Percentiles rank a stretch among this genome's conserved stretches.
Conservation (phyloP, 2,329 filamentous ascomycete genomes). For the Fusarium nurragi region DNA sequence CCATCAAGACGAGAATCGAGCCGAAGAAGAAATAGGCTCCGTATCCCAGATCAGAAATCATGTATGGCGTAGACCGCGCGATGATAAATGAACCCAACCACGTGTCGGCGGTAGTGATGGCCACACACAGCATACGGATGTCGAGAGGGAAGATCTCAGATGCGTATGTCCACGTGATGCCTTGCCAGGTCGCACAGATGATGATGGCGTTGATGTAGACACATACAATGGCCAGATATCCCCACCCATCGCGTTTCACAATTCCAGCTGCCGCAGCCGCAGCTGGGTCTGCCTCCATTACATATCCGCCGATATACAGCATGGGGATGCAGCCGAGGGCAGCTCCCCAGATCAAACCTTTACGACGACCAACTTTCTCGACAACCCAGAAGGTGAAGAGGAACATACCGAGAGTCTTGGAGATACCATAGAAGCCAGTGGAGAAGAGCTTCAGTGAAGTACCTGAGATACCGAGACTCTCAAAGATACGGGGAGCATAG, state of each 20-base stretch:
- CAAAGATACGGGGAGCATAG: constrained; percentile 56
- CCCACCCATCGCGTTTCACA: constrained; percentile 53
- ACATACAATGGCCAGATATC: constrained; percentile 57
- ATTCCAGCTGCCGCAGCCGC: constrained; percentile 56
- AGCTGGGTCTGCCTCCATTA: constrained; percentile 47
- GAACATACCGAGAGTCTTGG: constrained; percentile 51
- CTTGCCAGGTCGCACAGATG: constrained; percentile 54
- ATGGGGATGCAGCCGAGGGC: constrained; percentile 52
- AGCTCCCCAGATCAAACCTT: constrained; percentile 55
- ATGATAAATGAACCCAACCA: constrained; percentile 55
- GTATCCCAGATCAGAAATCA: constrained; percentile 55
- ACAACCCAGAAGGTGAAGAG: constrained; percentile 57
- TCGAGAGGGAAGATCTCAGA: constrained; percentile 58
- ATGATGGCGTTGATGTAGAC: constrained; percentile 56
- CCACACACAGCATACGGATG: constrained; percentile 50
- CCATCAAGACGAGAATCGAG: constrained; percentile 54
- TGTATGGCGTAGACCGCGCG: constrained; percentile 52
- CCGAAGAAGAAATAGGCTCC: constrained; percentile 66
- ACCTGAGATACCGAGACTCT: constrained; percentile 50
- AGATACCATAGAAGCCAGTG: constrained; percentile 54
- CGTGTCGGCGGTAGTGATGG: constrained; percentile 49
- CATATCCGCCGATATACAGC: constrained; percentile 54
- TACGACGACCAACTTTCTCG: constrained; percentile 59
- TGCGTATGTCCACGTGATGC: constrained; percentile 56
- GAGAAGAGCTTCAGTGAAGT: constrained; percentile 49